Percentiles rank a stretch among this genome's conserved stretches.
Conservation (phyloP, 1,284 basidiomycete species). For the Pyrrhoderma lamaoense region DNA sequence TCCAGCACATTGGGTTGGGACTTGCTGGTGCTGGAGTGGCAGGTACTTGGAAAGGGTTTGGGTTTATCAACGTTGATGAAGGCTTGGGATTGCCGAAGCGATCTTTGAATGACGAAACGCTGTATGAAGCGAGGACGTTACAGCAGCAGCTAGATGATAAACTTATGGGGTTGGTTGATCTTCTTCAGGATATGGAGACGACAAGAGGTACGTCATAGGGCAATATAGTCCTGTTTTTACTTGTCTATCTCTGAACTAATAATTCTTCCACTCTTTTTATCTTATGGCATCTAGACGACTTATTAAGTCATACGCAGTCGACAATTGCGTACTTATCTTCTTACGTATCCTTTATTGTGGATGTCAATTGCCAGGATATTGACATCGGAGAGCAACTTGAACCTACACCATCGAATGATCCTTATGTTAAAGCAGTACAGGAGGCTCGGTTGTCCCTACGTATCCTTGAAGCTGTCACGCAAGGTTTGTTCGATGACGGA, state of each 20-base stretch:
- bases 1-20: slow-evolving; percentile 61
- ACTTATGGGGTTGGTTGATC: slow-evolving; percentile 34
- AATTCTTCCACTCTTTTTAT: no score
- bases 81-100: slow-evolving; percentile 41
- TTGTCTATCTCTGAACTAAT: no score
- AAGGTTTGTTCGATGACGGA: slow-evolving; percentile 67
- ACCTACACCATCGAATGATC: slow-evolving; percentile 32
- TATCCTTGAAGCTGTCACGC: slow-evolving; percentile 56
- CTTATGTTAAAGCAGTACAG: slow-evolving; percentile 56
- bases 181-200: slow-evolving; percentile 24
- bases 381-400: slow-evolving; percentile 55
- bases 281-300: slow-evolving; percentile 7
- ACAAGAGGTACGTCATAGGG: slow-evolving; percentile 7
- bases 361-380: slow-evolving; percentile 69
- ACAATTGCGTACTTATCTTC: slow-evolving; percentile 46
- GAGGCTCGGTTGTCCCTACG: slow-evolving; percentile 60
- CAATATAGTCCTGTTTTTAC: neutral
- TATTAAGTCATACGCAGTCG: slow-evolving; percentile 27
- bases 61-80: slow-evolving; percentile 54
- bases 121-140: slow-evolving; percentile 44
- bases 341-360: slow-evolving; percentile 51
- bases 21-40: slow-evolving; percentile 64
- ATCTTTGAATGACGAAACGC: slow-evolving; percentile 42
- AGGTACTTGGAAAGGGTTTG: slow-evolving; percentile 72
- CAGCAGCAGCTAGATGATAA: slow-evolving; percentile 43